A percentile compares a stretch with the other conserved stretches of the same genome.
These are phyloP conservation scores for Ogataea paraovalis DNA, from an alignment of 805 yeast species.

Conservation along the genomic window DNA sequence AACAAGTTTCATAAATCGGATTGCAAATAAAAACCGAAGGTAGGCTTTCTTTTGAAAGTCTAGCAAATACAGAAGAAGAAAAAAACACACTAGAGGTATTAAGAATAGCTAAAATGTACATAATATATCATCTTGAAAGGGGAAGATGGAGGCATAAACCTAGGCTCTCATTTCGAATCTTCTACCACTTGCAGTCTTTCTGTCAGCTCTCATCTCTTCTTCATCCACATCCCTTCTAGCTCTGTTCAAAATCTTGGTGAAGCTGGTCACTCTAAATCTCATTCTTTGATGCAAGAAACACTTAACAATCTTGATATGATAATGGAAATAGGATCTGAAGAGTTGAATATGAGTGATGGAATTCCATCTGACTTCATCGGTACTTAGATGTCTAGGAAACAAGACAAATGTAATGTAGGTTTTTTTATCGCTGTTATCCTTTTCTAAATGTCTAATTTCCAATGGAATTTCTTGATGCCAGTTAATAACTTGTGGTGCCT, in stretches of 20 bases:
- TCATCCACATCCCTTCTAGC: constrained; percentile 92
- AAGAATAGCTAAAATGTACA: background rate
- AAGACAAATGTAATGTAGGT: constrained; percentile 63
- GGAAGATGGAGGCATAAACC: background rate
- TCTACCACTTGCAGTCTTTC: constrained; percentile 73
- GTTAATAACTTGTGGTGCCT: constrained; percentile 96
- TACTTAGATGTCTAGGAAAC: constrained; percentile 72
- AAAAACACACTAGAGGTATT: no score
- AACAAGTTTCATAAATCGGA: no score
- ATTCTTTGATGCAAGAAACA: constrained; percentile 98
- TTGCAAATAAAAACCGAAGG: no score
- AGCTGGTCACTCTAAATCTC: constrained; percentile 93
- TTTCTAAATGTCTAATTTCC: constrained; percentile 55
- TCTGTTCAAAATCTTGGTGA: constrained; percentile 90
- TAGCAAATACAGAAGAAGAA: no score
- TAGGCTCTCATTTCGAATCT: constrained; percentile 44
- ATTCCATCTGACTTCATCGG: constrained; percentile 65
- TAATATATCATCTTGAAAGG: background rate
- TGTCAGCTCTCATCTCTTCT: constrained; percentile 44
- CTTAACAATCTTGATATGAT: constrained; percentile 96
- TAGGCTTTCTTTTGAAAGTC: no score
- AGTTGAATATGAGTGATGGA: constrained; percentile 88
- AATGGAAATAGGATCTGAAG: constrained; percentile 96
- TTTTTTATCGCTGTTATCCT: constrained; percentile 33
- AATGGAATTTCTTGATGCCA: constrained; percentile 90